A percentile compares a stretch with the other conserved stretches of the same genome.
Evolutionary conservation across 805 yeast genomes (phyloP).

Genomic region (Pichia cabralensis): DNA sequence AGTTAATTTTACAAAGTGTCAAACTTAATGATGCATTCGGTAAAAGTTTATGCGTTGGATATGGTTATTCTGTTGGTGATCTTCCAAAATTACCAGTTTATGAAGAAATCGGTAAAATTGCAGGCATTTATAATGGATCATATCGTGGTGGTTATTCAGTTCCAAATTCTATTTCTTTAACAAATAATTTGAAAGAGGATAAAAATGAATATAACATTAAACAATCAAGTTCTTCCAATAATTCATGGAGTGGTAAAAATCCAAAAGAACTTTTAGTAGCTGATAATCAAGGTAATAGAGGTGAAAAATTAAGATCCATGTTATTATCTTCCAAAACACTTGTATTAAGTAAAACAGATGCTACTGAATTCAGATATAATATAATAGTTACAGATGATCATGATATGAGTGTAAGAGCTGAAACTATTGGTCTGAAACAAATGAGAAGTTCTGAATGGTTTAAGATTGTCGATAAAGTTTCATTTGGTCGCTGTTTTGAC

Average conservation of each 20-base stretch:
- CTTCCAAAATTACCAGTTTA: slow-evolving; percentile 7
- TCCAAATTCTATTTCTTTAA: slow-evolving; percentile 1
- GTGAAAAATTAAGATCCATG: slow-evolving; percentile 5
- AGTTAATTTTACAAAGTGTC: slow-evolving; percentile 46
- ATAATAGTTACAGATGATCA: slow-evolving; percentile 65
- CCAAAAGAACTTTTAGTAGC: not conserved
- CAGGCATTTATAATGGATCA: slow-evolving; percentile 10
- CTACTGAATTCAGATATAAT: slow-evolving; percentile 43
- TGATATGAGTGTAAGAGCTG: slow-evolving; percentile 59
- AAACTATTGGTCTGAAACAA: slow-evolving; percentile 42
- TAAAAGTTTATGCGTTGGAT: slow-evolving; percentile 20
- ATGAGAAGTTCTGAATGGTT: slow-evolving; percentile 51
- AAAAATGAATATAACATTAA: not conserved
- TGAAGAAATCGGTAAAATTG: slow-evolving; percentile 8
- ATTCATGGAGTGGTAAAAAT: not conserved
- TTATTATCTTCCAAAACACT: slow-evolving; percentile 7
- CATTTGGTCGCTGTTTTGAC: slow-evolving; percentile 45
- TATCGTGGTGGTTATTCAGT: slow-evolving; percentile 9
- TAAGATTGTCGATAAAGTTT: slow-evolving; percentile 39
- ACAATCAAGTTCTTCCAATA: not conserved
- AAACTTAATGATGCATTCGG: slow-evolving; percentile 26
- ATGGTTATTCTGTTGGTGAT: slow-evolving; percentile 13
- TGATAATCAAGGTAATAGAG: slow-evolving; percentile 4
- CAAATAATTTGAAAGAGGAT: not conserved
- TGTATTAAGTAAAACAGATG: slow-evolving; percentile 24